phyloP scores from a whole-genome alignment of 805 yeast genomes.

The Yarrowia sp. region DNA sequence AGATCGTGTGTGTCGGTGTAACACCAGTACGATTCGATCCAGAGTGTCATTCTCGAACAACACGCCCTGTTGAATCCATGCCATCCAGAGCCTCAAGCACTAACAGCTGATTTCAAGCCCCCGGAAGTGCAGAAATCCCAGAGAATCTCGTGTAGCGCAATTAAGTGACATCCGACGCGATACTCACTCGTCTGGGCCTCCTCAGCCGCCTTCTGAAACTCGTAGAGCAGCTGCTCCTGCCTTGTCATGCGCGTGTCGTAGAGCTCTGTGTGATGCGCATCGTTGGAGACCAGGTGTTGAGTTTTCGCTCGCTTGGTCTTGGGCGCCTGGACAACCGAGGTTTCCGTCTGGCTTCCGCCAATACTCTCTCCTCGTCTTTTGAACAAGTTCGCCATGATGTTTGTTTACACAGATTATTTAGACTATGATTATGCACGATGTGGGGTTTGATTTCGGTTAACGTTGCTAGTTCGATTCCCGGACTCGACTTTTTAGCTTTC shows the following conservation, averaged over 20 bases:
- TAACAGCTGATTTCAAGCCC: no score
- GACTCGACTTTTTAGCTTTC: no score
- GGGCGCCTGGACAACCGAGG: neutral
- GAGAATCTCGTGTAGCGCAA: no score
- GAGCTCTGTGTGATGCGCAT: neutral
- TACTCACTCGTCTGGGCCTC: conserved; percentile 22
- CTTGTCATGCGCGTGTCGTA: conserved; percentile 11
- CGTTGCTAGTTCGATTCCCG: no score
- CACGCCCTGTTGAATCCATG: no score
- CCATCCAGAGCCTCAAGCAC: no score
- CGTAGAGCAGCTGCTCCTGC: conserved; percentile 11
- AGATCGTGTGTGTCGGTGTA: no score
- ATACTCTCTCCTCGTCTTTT: conserved; percentile 14
- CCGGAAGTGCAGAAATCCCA: no score
- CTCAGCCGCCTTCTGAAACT: conserved; percentile 4
- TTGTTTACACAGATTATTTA: conserved; percentile 3
- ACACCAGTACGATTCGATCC: no score
- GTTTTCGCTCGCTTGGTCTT: neutral
- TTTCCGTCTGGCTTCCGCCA: neutral
- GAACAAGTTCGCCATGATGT: conserved; percentile 7
- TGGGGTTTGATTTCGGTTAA: no score
- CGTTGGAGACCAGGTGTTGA: neutral
- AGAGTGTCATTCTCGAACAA: no score
- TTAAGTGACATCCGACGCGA: no score
- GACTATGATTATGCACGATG: conserved; percentile 3